Base-by-base conservation (phyloP, 148 eudicot species). In the Salicornia ramosissima region DNA sequence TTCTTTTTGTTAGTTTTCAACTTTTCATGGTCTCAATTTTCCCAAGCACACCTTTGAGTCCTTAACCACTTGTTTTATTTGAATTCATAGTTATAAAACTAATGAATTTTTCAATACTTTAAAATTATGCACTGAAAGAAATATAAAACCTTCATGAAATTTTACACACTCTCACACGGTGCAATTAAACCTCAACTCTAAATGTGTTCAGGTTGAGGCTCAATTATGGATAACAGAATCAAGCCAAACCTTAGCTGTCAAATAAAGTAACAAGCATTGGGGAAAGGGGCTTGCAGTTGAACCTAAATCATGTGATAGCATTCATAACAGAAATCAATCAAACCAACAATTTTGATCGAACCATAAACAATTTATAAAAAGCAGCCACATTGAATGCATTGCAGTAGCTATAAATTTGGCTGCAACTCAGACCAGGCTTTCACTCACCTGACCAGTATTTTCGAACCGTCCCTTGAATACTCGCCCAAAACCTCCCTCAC, bases 401-500 rank as follows among this genome's bases (percentile, higher is more conserved):
- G 6, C 13, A 12, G 18, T 22, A 4, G 34, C 28, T 16, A 14
- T 18, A 15, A n/a, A 26, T 55, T 55, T 9, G 46, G 0, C 4
- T 54, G 24, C 47, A 45, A 56, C 24, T 55, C 14, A 21, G 64
- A 40, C 22, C 6, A 18, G 64, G 8, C 22, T 9, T 39, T 26
- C 47, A 15, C 72, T 53, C 6, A 80, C 80, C 80, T 80, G 72
- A 30, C 64, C 21, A 6, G 80, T 62, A 28, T 57, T 60, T 53
- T 53, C 62, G 76, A 80, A 36, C 29, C 46, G 34, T 4, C 83
- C 83, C 67, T 77, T 77, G 28, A 69, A 80, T 45, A 80, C 83
- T 64, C 75, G 72, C 31, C 83, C 83, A 61, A 77, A 80, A 13
- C 83, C 83, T 13, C 83, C 83, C 58, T 80, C 80, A 36, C 83